Conservation (phyloP, 164 flowering plant species). For the Tetracentron sinense region DNA sequence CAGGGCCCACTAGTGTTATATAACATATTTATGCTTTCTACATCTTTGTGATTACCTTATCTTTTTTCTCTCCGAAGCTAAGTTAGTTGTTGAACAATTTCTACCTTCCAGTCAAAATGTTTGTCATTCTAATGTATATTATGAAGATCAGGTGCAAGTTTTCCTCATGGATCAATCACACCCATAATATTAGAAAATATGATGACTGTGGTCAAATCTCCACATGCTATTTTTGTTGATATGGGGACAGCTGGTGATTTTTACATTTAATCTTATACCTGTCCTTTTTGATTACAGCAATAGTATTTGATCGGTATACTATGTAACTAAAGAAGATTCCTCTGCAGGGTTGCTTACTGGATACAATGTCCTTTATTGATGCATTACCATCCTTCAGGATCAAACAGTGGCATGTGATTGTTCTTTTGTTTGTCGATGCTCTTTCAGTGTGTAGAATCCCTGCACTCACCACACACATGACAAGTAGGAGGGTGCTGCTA, state of each 20-base stretch:
- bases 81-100: background rate
- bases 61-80: too few species aligned
- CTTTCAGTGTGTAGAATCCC: slow-evolving; percentile 73
- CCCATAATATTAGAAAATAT: too few species aligned
- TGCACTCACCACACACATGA: slow-evolving; percentile 47
- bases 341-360: slow-evolving; percentile 55
- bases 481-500: slow-evolving; percentile 43
- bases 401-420: slow-evolving; percentile 83
- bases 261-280: too few species aligned
- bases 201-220: too few species aligned
- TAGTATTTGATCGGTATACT: background rate
- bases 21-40: too few species aligned
- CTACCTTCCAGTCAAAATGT: too few species aligned
- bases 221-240: too few species aligned
- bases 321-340: background rate
- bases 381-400: slow-evolving; percentile 67
- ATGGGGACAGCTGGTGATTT: too few species aligned
- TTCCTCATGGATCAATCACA: too few species aligned
- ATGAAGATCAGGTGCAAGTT: too few species aligned
- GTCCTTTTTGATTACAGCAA: background rate
- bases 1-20: too few species aligned
- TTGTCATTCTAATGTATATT: too few species aligned
- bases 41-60: background rate
- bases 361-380: slow-evolving; percentile 74
- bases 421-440: slow-evolving; percentile 71